phyloP scores from a whole-genome alignment of 2,329 filamentous ascomycete species.

The Clonostachys rhizophaga region DNA sequence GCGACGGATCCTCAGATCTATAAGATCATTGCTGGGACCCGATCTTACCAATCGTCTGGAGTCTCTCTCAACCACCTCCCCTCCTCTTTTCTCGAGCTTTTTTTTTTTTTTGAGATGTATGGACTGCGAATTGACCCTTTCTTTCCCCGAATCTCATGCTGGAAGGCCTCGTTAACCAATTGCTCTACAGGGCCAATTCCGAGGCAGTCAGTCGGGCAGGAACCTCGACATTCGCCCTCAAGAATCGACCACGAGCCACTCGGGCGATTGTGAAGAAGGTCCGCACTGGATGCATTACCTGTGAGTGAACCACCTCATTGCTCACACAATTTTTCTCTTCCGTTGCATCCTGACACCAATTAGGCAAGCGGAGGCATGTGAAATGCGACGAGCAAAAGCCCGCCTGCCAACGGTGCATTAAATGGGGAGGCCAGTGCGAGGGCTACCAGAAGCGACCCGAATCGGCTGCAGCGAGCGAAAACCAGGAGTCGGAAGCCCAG shows the following conservation, averaged over 20 bases:
- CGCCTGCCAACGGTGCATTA: constrained; percentile 19
- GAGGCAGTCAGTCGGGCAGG: constrained; percentile 6
- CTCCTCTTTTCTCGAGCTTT: too few relatives aligned
- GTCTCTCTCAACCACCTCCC: too few relatives aligned
- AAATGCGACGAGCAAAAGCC: constrained; percentile 25
- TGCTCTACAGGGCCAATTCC: constrained; percentile 1
- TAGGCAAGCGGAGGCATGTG: constrained; percentile 18
- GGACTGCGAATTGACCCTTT: too few relatives aligned
- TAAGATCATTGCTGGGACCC: too few relatives aligned
- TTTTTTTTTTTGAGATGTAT: too few relatives aligned
- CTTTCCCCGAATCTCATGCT: background rate
- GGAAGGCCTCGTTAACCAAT: background rate
- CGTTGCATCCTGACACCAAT: too few relatives aligned
- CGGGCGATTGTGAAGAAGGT: constrained; percentile 18
- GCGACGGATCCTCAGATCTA: too few relatives aligned
- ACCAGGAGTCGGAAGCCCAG: background rate
- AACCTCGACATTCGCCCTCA: constrained; percentile 19
- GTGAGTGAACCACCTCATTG: constrained; percentile 8
- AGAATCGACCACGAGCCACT: constrained; percentile 18
- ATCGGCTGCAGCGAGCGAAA: background rate
- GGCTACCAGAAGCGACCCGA: constrained; percentile 12
- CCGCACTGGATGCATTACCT: constrained; percentile 17
- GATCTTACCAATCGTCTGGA: too few relatives aligned
- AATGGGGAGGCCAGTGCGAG: constrained; percentile 21
- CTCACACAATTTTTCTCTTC: too few relatives aligned